Conservation (phyloP, 139 green algal species). For the Tetraselmis chui region DNA sequence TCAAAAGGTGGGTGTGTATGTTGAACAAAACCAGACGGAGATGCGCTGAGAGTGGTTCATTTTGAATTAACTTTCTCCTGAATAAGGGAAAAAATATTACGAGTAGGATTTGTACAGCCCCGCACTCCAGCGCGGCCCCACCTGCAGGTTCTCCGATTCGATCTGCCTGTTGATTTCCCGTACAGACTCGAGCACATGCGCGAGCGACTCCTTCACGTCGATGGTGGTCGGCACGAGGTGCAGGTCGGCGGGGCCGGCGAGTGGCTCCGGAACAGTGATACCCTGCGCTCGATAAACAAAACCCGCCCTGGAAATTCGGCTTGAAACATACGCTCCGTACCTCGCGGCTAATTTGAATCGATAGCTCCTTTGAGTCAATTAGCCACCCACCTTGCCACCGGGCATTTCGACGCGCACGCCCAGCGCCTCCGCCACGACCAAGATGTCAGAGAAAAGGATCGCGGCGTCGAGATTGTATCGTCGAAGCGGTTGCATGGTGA, state of each 20-base stretch:
- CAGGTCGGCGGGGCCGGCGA: constrained; percentile 15
- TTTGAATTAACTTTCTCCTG: no score
- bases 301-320: no score
- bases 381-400: constrained; percentile 9
- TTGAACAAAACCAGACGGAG: no score
- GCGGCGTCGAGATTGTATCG: constrained; percentile 26
- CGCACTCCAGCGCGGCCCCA: no score
- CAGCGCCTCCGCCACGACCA: constrained; percentile 25
- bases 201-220: constrained; percentile 12
- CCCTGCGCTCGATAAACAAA: no score
- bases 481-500: constrained; percentile 25
- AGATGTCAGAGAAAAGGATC: constrained; percentile 28
- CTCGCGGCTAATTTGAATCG: no score
- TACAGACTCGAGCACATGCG: constrained; percentile 17
- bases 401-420: constrained; percentile 24
- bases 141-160: constrained; percentile 10
- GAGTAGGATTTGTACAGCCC: no score
- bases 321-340: no score
- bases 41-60: no score
- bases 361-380: no score
- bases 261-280: constrained; percentile 17
- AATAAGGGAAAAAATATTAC: no score
- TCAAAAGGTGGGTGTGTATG: no score
- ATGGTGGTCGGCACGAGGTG: constrained; percentile 2
- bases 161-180: constrained; percentile 15